Base-by-base conservation (phyloP, 345 rosid species). In the Lepidium africanum region DNA sequence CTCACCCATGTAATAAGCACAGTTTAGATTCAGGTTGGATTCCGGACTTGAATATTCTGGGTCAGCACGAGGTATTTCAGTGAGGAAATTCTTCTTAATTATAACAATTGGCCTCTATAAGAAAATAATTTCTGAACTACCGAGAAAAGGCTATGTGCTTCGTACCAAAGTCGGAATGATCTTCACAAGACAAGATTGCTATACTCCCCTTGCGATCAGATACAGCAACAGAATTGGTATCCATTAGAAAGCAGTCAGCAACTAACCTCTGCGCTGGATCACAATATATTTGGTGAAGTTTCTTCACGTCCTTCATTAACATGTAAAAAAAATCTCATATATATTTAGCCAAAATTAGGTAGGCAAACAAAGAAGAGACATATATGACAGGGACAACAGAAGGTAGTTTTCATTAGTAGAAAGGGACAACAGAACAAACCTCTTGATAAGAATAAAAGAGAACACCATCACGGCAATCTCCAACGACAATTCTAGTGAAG, bases 401-500 rank as follows among this genome's bases (percentile, higher is more conserved):
- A 66, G 54, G 56, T 19, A 43, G 16, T 45, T 39, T 15, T 45
- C 9, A 14, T 40, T 17, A 23, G 42, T 23, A 47, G 39, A 53
- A 48, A 57, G 54, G 21, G 41, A 62, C 59, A 40, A 69, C 17
- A 63, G 65, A 50, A 47, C 82, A 57, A 66, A 94, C 99, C 99
- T 87, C 99, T 4, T 86, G 82, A 80, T 84, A 94, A 32, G 93
- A 78, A 74, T 86, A 94, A 63, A 94, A 94, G 66, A 91, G 89
- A 75, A 94, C 83, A 73, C 99, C 99, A 72, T 94, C 99, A 54
- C 99, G 97, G 78, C 99, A 94, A 77, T 94, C 96, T 52, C 99
- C 97, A 70, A 94, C 97, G 9, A 83, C 97, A 73, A 94, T 94
- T 80, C 99, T 86, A 65, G 89, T 85, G 67, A 72, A 81, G 79